Base-by-base conservation (phyloP, 495 filamentous ascomycete species). In the Staphylotrichum tortipilum region DNA sequence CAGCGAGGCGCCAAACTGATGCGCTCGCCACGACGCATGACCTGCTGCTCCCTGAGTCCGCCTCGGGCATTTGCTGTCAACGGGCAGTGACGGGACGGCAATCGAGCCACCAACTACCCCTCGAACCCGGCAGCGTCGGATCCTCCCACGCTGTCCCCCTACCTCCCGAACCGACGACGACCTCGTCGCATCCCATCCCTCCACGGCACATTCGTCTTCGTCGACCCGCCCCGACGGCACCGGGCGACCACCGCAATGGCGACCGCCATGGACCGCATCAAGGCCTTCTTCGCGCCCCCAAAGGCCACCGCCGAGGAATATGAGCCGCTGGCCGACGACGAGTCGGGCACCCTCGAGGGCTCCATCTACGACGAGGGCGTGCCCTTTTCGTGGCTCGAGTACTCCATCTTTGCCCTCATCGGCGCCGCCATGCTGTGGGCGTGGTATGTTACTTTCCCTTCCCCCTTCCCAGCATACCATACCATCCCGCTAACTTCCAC, bases 341-440 rank as follows among this genome's bases (percentile, higher is more conserved):
- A 68, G 10, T 59, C 60, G 33, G 60, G 40, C 7, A 52, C 64
- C 12, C 17, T 59, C 7, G 68, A 68, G 11, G 63, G 64, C 19
- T 55, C 62, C 10, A 47, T 52, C 7, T 55, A 55, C 37, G 70
- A 71, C 18, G 60, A 63, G 6, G 58, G 54, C 19, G 55, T 57
- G 50, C 72, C 71, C n/a, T 86, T 88, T 67, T 87, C 84, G 42
- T 83, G 80, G 76, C 63, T 88, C 37, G 84, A 91, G 61, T 99
- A 99, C 71, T 68, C 64, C 43, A 78, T 95, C 46, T 99, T 96
- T 64, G 67, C 84, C 47, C 66, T 95, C n/a, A 75, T 96, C 18
- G 92, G 92, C 39, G 72, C 94, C 15, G 84, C 89, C 18, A 96
- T 95, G 94, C 76, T 96, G 50, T 96, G 90, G 90, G 87, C 90